Conservation (phyloP, 2,329 filamentous ascomycete genomes). For the Diaporthe amygdali region DNA sequence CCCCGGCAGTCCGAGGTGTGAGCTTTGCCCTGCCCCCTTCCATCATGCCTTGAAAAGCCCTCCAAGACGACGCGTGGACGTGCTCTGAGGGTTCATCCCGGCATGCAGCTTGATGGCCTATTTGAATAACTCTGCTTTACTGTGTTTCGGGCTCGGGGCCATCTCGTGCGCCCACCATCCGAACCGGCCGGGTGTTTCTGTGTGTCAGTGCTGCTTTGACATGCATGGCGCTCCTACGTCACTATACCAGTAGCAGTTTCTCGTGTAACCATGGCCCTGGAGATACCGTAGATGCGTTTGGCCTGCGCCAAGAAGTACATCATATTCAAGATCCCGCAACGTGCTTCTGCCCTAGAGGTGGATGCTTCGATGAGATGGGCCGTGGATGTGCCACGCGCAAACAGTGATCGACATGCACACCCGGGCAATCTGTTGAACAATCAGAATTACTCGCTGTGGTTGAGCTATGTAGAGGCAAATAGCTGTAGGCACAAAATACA, state of each 20-base stretch:
- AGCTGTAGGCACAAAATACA: background rate
- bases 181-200: background rate
- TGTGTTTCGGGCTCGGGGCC: background rate
- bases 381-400: background rate
- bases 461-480: background rate
- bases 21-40: background rate
- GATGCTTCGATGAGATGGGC: background rate
- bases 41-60: background rate
- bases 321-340: background rate
- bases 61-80: background rate
- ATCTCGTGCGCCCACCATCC: background rate
- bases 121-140: background rate
- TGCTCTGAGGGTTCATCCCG: background rate
- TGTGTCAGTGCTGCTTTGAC: background rate
- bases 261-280: background rate
- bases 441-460: background rate
- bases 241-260: too few relatives aligned
- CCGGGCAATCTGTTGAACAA: too few relatives aligned
- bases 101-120: background rate
- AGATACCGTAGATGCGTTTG: too few relatives aligned
- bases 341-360: background rate
- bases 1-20: background rate
- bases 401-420: background rate
- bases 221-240: background rate
- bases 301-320: background rate